Conservation (phyloP, 1,284 basidiomycete species). For the Inonotus hispidus region DNA sequence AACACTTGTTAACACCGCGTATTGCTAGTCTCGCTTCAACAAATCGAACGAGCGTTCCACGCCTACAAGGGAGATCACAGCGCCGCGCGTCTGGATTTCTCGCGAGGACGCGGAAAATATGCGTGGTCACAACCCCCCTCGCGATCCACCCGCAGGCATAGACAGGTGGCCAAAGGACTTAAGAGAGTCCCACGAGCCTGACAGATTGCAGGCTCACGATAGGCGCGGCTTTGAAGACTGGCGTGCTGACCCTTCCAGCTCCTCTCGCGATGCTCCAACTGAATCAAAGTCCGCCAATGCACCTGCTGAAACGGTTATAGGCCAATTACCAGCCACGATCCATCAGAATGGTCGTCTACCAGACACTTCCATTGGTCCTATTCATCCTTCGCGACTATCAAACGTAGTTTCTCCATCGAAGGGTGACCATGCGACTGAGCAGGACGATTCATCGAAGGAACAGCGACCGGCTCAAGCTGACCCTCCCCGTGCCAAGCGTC, state of each 20-base stretch:
- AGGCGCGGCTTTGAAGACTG: background rate
- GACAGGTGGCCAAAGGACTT: background rate
- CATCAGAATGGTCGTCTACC: background rate
- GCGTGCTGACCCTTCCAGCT: background rate
- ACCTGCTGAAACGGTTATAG: background rate
- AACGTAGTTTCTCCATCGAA: background rate
- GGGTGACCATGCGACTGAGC: background rate
- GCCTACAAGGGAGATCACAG: background rate
- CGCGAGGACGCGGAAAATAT: slow-evolving; percentile 2
- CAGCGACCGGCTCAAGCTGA: background rate
- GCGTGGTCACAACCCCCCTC: background rate
- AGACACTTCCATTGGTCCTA: background rate
- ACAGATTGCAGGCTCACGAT: background rate
- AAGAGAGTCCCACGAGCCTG: background rate
- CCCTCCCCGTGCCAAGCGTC: background rate
- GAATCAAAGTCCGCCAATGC: background rate
- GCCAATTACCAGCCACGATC: too few relatives aligned
- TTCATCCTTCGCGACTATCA: slow-evolving; percentile 1
- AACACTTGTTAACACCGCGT: background rate
- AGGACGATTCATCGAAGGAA: background rate
- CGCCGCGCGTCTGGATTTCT: slow-evolving; percentile 14
- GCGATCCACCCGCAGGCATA: too few relatives aligned
- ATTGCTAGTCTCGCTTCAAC: slow-evolving; percentile 14
- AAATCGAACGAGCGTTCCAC: background rate
- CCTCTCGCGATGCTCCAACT: background rate